Percentiles rank a stretch among this genome's conserved stretches.
Conservation (phyloP, 2,329 filamentous ascomycete genomes). For the Ceratocystis alfenasii region DNA sequence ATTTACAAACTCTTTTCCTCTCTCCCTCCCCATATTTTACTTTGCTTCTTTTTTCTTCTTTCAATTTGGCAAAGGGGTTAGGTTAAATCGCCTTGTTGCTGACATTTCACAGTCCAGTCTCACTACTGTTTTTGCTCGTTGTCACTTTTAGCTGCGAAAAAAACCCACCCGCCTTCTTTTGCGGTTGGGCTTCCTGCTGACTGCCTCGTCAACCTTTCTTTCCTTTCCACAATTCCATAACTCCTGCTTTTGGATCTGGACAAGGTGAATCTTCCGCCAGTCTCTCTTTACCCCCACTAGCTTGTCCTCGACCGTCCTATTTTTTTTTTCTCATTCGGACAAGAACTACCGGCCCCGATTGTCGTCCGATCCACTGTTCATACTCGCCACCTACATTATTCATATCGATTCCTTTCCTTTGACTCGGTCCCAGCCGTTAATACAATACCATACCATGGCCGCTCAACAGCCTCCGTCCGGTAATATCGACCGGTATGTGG, state of each 20-base stretch:
- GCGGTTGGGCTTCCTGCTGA: constrained; percentile 9
- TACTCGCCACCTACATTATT: not conserved
- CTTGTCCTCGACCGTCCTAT: constrained; percentile 8
- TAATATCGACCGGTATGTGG: constrained; percentile 88
- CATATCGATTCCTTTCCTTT: not conserved
- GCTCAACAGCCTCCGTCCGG: constrained; percentile 41
- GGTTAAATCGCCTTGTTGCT: constrained; percentile 5
- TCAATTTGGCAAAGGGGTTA: not conserved
- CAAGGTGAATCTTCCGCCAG: constrained; percentile 3
- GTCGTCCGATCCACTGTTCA: not conserved
- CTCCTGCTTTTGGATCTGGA: not conserved
- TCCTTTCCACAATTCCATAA: not conserved
- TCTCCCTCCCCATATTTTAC: not conserved
- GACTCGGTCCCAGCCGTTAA: not conserved
- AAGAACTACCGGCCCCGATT: constrained; percentile 2
- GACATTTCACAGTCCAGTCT: constrained; percentile 11
- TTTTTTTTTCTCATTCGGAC: not conserved
- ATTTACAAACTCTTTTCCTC: not conserved
- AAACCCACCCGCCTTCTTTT: constrained; percentile 9
- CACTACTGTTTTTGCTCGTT: constrained; percentile 7
- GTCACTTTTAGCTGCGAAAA: constrained; percentile 11
- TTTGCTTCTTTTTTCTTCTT: not conserved
- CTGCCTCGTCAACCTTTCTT: not conserved
- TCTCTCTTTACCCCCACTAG: not conserved
- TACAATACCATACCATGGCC: constrained; percentile 28